Base-by-base conservation (phyloP, 352 stramenopile genomes). In the Nothophytophthora sp. region DNA sequence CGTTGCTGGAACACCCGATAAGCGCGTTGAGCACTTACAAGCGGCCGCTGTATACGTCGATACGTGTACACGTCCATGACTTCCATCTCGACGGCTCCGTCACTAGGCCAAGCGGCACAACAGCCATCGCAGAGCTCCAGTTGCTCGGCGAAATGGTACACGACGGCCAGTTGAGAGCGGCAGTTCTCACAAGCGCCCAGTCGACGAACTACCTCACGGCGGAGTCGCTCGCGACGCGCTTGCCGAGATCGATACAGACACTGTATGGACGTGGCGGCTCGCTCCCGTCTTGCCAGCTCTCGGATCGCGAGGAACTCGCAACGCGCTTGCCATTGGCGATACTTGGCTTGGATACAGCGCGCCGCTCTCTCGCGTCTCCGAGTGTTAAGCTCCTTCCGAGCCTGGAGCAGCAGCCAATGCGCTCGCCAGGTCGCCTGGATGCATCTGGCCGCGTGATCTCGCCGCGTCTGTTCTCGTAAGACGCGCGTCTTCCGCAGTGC, bases 181-280 rank as follows among this genome's bases (percentile, higher is more conserved):
- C 79, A 90, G 25, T 69, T 73, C 8, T 65, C 43, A 28, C 79
- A 90, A 0, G 67, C 50, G 0, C 71, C 79, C 16, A 69, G 16
- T 4, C 47, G 54, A 2, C 42, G 55, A 12, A 89, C 46, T 18
- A 70, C 49, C 7, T 74, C 38, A 4, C 73, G 73, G 1, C 66
- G 72, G 11, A 34, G 60, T 43, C 65, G 61, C 46, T 77, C 64
- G 2, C 51, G 45, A 6, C 57, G 52, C 11, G 73, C 61, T 19
- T 63, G 39, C 0, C 49, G 41, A 19, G 43, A 38, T 23, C 77
- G 66, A 27, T 70, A 84, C 35, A 68, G 36, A 18, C 70, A 69
- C 34, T 90, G 80, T 10, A 90, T 63, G n/a, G 25, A 44, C 1
- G 61, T 72, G 2, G 73, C 76, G 0, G 73, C 73, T 6, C 49